Evolutionary conservation across 1,284 basidiomycete genomes (phyloP).

Genomic region (Naganishia albida): DNA sequence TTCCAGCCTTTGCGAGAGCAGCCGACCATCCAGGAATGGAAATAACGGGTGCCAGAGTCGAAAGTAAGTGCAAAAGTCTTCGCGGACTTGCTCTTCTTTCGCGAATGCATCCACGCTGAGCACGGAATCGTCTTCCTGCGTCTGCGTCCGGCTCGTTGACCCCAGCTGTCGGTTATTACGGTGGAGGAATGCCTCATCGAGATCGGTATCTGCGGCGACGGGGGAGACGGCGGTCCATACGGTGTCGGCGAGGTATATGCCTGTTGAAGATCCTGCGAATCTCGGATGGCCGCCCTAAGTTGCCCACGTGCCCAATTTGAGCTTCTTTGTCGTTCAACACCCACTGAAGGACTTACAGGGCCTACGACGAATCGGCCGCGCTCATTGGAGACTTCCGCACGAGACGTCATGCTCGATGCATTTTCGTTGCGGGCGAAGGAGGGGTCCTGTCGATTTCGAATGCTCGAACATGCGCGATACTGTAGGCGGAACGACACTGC

Average conservation of each 20-base stretch:
- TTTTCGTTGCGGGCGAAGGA: not conserved
- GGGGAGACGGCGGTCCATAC: constrained; percentile 27
- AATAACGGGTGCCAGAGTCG: constrained; percentile 40
- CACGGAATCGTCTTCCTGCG: not conserved
- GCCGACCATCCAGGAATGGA: constrained; percentile 39
- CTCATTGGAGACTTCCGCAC: constrained; percentile 27
- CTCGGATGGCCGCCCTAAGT: constrained; percentile 38
- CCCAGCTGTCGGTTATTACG: constrained; percentile 35
- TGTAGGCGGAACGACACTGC: too few species aligned
- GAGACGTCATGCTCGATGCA: not conserved
- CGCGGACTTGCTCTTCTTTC: constrained; percentile 20
- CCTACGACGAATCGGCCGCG: constrained; percentile 39
- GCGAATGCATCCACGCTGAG: constrained; percentile 30
- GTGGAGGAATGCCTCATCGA: constrained; percentile 36
- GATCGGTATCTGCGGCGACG: constrained; percentile 29
- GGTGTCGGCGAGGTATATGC: constrained; percentile 39
- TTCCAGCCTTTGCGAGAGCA: constrained; percentile 33
- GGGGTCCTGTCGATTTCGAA: too few species aligned
- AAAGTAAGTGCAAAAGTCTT: constrained; percentile 37
- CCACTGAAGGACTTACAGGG: constrained; percentile 32
- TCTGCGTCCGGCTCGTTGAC: not conserved
- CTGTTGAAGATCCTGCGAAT: constrained; percentile 39
- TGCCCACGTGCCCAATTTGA: not conserved
- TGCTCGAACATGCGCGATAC: too few species aligned
- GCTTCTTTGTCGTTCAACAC: not conserved